Percentiles rank a stretch among this genome's conserved stretches.
phyloP scores from a whole-genome alignment of 2,329 filamentous ascomycete genomes.

The Capronia epimyces region DNA sequence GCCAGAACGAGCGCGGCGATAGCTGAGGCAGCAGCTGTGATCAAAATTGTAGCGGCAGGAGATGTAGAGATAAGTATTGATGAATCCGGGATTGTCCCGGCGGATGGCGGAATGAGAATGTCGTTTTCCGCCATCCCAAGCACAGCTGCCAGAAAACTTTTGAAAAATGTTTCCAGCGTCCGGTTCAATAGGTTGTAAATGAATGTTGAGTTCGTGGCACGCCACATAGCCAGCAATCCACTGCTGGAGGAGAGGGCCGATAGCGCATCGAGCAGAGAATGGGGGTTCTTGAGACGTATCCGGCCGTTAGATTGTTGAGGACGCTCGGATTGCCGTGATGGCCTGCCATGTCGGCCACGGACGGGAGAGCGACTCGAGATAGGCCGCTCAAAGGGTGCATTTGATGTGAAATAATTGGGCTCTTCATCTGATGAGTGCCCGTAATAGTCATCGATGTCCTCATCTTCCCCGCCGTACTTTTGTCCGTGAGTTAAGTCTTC shows the following conservation, averaged over 20 bases:
- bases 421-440: conserved; percentile 30
- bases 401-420: conserved; percentile 52
- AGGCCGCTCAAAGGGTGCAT: conserved; percentile 22
- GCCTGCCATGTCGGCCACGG: conserved; percentile 26
- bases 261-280: conserved; percentile 80
- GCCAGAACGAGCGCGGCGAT: conserved; percentile 74
- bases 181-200: conserved; percentile 82
- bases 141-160: conserved; percentile 82
- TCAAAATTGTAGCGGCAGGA: conserved; percentile 71
- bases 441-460: conserved; percentile 34
- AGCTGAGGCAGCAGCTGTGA: conserved; percentile 61
- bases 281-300: conserved; percentile 65
- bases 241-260: conserved; percentile 84
- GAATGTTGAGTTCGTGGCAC: conserved; percentile 85
- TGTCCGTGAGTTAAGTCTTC: conserved; percentile 22
- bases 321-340: conserved; percentile 32
- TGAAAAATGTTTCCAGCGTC: conserved; percentile 84
- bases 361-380: conserved; percentile 40
- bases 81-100: conserved; percentile 30
- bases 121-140: conserved; percentile 81
- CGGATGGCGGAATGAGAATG: conserved; percentile 45
- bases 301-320: conserved; percentile 47
- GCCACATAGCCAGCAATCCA: conserved; percentile 89
- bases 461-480: conserved; percentile 4
- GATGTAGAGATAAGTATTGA: conserved; percentile 78